phyloP scores from a whole-genome alignment of 169 alveolate genomes.

The Eimeria praecox region DNA sequence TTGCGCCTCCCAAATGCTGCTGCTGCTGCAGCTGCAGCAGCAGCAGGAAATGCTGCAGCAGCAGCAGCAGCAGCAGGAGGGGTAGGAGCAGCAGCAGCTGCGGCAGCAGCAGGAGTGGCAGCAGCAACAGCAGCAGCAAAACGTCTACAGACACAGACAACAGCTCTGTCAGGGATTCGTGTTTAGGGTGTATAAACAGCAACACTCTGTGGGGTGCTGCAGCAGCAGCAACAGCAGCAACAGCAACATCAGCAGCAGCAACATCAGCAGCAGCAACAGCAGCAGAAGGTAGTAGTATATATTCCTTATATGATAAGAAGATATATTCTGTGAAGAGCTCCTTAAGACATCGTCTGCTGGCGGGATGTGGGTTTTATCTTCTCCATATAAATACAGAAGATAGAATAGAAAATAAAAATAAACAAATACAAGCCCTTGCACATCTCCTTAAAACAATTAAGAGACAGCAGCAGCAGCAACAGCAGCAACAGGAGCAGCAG shows the following conservation, averaged over 20 bases:
- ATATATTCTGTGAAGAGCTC: constrained; percentile 26
- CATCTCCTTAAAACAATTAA: not conserved
- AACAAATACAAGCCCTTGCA: constrained; percentile 24
- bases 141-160: too few species aligned
- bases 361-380: not conserved
- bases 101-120: not conserved
- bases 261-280: not conserved
- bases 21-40: constrained; percentile 16
- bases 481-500: constrained; percentile 1
- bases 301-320: too few species aligned
- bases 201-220: too few species aligned
- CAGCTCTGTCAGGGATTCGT: too few species aligned
- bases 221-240: constrained; percentile 21
- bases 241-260: not conserved
- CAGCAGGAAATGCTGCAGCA: not conserved
- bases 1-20: not conserved
- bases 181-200: too few species aligned
- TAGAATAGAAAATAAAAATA: constrained; percentile 1
- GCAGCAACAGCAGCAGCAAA: constrained; percentile 19
- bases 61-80: not conserved
- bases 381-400: constrained; percentile 64
- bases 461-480: not conserved
- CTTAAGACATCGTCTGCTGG: constrained; percentile 55
- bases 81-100: not conserved
- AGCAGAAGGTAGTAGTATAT: too few species aligned